Percentiles rank a stretch among this genome's conserved stretches.
Evolutionary conservation across 2,329 filamentous ascomycete species (phyloP).

Genomic region (Pestalotiopsis sp.): DNA sequence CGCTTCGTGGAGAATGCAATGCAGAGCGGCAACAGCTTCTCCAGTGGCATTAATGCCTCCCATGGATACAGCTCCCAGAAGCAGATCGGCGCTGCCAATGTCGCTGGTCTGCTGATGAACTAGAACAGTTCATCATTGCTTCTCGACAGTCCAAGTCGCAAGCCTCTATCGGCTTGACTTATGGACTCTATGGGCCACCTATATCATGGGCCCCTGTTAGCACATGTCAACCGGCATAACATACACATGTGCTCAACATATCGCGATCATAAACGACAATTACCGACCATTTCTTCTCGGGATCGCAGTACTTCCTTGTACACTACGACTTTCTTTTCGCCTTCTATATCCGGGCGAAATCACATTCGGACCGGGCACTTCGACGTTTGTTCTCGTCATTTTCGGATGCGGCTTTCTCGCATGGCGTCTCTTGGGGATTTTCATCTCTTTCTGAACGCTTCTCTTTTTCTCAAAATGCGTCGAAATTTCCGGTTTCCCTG

Average conservation of each 20-base stretch:
- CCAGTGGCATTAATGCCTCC: not conserved
- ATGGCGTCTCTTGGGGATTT: too few relatives aligned
- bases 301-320: not conserved
- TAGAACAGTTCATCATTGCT: not conserved
- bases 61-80: not conserved
- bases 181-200: not conserved
- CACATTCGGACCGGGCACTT: not conserved
- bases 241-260: not conserved
- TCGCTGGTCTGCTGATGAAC: not conserved
- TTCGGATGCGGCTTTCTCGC: too few relatives aligned
- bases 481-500: too few relatives aligned
- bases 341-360: not conserved
- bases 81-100: not conserved
- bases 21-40: not conserved
- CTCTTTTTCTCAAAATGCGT: too few relatives aligned
- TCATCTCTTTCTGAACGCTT: too few relatives aligned
- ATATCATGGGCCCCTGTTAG: not conserved
- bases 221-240: not conserved
- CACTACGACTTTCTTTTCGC: not conserved
- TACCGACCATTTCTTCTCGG: not conserved
- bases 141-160: not conserved
- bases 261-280: not conserved
- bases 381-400: too few relatives aligned
- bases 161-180: not conserved
- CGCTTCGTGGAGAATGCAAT: constrained; percentile 19